phyloP scores from a whole-genome alignment of 139 green algal genomes.

The Tetratostichococcus sp. region DNA sequence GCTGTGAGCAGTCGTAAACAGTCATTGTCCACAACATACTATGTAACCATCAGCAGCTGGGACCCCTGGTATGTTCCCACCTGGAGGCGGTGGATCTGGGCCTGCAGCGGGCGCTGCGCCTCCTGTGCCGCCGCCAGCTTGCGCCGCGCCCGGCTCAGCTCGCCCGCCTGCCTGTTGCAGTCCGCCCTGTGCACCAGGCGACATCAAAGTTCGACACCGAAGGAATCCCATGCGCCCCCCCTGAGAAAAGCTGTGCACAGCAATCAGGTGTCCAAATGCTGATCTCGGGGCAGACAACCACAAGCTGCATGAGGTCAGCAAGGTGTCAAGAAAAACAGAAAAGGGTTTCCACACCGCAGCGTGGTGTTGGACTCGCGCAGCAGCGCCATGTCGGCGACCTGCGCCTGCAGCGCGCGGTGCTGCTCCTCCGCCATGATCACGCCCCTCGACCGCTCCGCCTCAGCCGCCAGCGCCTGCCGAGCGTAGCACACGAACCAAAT shows the following conservation, averaged over 20 bases:
- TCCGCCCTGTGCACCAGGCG: slow-evolving; percentile 9
- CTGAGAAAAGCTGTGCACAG: no score
- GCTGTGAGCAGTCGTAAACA: no score
- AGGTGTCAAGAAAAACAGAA: no score
- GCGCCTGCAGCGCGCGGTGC: slow-evolving; percentile 23
- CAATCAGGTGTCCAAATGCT: no score
- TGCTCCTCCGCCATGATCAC: slow-evolving; percentile 24
- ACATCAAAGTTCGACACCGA: no score
- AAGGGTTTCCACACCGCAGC: slow-evolving; percentile 31
- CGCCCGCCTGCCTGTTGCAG: not conserved
- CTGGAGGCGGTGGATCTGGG: not conserved
- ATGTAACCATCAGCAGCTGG: no score
- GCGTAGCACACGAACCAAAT: no score
- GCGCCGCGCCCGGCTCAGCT: slow-evolving; percentile 20
- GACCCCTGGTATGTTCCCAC: not conserved
- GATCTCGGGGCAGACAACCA: no score
- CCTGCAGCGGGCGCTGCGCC: slow-evolving; percentile 7
- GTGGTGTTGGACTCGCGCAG: slow-evolving; percentile 46
- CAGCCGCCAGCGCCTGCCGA: slow-evolving; percentile 20
- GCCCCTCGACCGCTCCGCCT: slow-evolving; percentile 19
- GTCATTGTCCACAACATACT: no score
- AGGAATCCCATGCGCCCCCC: no score
- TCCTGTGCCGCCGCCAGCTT: slow-evolving; percentile 19
- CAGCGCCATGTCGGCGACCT: slow-evolving; percentile 44
- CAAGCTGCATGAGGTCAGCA: no score